Evolutionary conservation across 345 rosid genomes (phyloP).

Genomic region (Adansonia digitata): DNA sequence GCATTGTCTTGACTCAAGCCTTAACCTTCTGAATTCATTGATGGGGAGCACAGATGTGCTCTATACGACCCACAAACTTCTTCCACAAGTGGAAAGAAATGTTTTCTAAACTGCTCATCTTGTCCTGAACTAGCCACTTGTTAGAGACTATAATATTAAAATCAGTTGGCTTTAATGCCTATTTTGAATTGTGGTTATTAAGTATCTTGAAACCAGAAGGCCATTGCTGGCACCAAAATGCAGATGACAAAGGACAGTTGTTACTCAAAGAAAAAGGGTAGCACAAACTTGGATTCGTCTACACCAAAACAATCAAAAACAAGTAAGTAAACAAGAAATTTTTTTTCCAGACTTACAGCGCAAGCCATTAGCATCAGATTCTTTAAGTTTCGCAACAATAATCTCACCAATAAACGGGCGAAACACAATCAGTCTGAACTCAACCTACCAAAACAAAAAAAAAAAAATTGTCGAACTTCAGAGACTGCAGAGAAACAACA

Average conservation of each 20-base stretch:
- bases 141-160: not conserved
- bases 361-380: conserved; percentile 61
- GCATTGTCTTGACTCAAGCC: not conserved
- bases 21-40: not conserved
- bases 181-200: not conserved
- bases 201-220: not conserved
- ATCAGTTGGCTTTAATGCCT: not conserved
- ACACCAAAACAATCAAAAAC: not conserved
- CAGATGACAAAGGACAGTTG: not conserved
- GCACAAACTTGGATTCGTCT: not conserved
- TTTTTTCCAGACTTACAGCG: conserved; percentile 54
- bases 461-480: not conserved
- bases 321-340: not conserved
- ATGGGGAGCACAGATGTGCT: not conserved
- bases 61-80: not conserved
- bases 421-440: conserved; percentile 66
- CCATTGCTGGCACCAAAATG: not conserved
- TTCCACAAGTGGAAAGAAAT: not conserved
- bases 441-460: conserved; percentile 44
- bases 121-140: not conserved
- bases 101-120: not conserved
- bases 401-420: conserved; percentile 90
- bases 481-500: not conserved
- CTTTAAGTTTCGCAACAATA: conserved; percentile 69
- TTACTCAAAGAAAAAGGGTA: not conserved